phyloP scores from a whole-genome alignment of 1,284 basidiomycete genomes.

The Kwoniella shivajii region DNA sequence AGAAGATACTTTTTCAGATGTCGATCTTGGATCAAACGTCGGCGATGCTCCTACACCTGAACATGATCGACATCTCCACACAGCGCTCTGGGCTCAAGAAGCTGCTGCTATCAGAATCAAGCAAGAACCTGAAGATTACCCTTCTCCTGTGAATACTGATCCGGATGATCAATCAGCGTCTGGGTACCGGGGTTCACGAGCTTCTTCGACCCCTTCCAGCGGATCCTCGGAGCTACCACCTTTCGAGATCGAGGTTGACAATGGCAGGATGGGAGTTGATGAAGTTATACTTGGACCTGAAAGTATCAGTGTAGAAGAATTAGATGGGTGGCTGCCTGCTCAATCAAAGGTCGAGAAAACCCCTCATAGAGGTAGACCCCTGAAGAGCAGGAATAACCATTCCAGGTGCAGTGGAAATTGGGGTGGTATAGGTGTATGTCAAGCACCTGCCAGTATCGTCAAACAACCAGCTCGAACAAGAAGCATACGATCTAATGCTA shows the following conservation, averaged over 20 bases:
- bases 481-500: slow-evolving; percentile 12
- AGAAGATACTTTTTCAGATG: slow-evolving; percentile 44
- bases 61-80: slow-evolving; percentile 42
- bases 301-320: slow-evolving; percentile 46
- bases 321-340: slow-evolving; percentile 46
- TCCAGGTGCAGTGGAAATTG: slow-evolving; percentile 32
- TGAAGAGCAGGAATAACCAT: slow-evolving; percentile 17
- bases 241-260: slow-evolving; percentile 31
- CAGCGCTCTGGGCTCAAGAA: slow-evolving; percentile 47
- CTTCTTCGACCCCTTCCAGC: slow-evolving; percentile 32
- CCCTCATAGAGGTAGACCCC: slow-evolving; percentile 25
- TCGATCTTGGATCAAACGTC: slow-evolving; percentile 36
- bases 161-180: slow-evolving; percentile 23
- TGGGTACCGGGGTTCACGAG: slow-evolving; percentile 24
- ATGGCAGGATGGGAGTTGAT: slow-evolving; percentile 21
- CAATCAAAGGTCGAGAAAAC: slow-evolving; percentile 24
- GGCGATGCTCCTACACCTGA: slow-evolving; percentile 45
- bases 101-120: slow-evolving; percentile 41
- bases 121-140: slow-evolving; percentile 45
- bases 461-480: slow-evolving; percentile 11
- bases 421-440: slow-evolving; percentile 48
- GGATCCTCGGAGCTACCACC: slow-evolving; percentile 38
- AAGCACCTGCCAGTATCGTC: slow-evolving; percentile 16
- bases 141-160: slow-evolving; percentile 41
- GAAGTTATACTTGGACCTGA: slow-evolving; percentile 46